Percentiles rank a stretch among this genome's conserved stretches.
phyloP scores from a whole-genome alignment of 1,139 yeast genomes.

The Candida sp. region DNA sequence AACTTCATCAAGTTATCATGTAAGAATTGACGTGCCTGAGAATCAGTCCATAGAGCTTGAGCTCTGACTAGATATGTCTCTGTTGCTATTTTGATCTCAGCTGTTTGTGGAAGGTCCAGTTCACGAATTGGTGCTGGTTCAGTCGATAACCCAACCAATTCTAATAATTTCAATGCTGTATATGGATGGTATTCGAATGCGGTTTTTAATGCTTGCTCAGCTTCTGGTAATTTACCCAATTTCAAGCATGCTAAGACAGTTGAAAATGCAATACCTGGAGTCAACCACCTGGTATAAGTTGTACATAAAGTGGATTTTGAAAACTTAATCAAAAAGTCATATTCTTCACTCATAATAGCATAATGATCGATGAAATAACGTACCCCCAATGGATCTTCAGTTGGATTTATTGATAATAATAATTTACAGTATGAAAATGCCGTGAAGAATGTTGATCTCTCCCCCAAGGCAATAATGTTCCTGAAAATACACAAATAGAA shows the following conservation, averaged over 20 bases:
- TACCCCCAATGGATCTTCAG: constrained; percentile 83
- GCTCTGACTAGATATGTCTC: constrained; percentile 56
- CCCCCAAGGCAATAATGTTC: constrained; percentile 67
- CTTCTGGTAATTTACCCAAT: constrained; percentile 36
- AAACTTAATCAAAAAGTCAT: constrained; percentile 55
- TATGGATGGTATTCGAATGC: constrained; percentile 62
- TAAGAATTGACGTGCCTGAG: constrained; percentile 44
- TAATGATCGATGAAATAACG: constrained; percentile 81
- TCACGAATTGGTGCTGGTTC: constrained; percentile 17
- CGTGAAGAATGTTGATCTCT: constrained; percentile 73
- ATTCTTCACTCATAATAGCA: constrained; percentile 66
- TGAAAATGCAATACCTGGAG: constrained; percentile 74
- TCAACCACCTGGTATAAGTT: constrained; percentile 62
- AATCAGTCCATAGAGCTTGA: constrained; percentile 46
- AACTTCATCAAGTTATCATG: constrained; percentile 37
- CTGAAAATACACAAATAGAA: constrained; percentile 73
- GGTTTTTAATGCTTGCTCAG: constrained; percentile 39
- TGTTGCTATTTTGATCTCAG: constrained; percentile 30
- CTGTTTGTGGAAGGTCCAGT: constrained; percentile 17
- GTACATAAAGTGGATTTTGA: constrained; percentile 51
- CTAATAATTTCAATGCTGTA: constrained; percentile 51
- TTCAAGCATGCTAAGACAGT: constrained; percentile 56
- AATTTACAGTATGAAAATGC: constrained; percentile 75
- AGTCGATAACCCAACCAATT: constrained; percentile 29
- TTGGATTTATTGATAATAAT: constrained; percentile 65